These are phyloP conservation scores for Butyriboletus loyo DNA, from an alignment of 768 basidiomycete species.

Conservation along the genomic window DNA sequence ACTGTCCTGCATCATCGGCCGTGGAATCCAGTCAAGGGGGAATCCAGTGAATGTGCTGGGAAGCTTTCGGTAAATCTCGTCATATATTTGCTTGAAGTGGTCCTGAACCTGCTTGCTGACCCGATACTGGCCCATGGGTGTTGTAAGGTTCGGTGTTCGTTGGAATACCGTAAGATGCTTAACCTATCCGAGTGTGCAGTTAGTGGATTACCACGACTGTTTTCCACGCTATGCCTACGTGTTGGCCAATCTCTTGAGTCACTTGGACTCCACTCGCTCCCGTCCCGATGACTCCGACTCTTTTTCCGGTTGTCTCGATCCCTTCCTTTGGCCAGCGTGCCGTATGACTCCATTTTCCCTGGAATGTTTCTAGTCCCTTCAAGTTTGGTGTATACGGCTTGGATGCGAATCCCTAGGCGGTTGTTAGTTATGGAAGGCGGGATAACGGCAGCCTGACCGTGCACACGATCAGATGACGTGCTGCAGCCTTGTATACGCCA, in stretches of 20 bases:
- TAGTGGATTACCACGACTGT: not conserved
- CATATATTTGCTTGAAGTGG: conserved; percentile 9
- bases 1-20: conserved; percentile 5
- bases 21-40: not conserved
- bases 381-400: conserved; percentile 11
- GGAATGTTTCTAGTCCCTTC: conserved; percentile 10
- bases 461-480: conserved; percentile 14
- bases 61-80: conserved; percentile 6
- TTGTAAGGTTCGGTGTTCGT: conserved; percentile 14
- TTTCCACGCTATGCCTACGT: not conserved
- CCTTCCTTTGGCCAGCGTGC: conserved; percentile 15
- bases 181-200: not conserved
- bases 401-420: conserved; percentile 2
- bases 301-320: conserved; percentile 10
- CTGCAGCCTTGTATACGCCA: conserved; percentile 7
- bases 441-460: not conserved
- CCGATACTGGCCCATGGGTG: conserved; percentile 10
- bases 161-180: conserved; percentile 11
- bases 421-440: not conserved
- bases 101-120: conserved; percentile 9
- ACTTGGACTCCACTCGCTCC: conserved; percentile 16
- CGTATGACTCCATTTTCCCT: conserved; percentile 9
- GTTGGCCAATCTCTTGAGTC: conserved; percentile 10
- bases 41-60: not conserved
- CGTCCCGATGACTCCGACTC: conserved; percentile 16